Base-by-base conservation (phyloP, 1,139 yeast species). In the Nadsonia commutata region DNA sequence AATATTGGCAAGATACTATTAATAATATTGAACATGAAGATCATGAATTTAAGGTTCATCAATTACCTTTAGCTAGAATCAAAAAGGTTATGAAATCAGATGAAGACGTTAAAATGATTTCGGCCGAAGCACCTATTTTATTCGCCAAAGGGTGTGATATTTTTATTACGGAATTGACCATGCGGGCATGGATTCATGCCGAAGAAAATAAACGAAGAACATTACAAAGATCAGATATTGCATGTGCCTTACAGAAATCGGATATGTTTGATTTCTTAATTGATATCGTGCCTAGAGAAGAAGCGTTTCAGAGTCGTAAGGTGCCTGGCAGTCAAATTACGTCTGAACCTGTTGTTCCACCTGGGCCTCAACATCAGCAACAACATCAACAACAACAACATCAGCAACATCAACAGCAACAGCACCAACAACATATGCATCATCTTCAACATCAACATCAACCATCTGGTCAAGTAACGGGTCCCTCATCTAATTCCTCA, bases 151-250 rank as follows among this genome's bases (percentile, higher is more conserved):
- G 97, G 1, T 90, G 98, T 63, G 98, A 90, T 59, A 80, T 90
- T 38, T 90, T 90, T 62, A 90, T 90, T 51, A 88, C 97, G 0
- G 98, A 90, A 61, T 69, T 90, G 46, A 88, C 98, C 11, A 86
- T 90, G 96, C 71, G 98, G 48, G 97, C 98, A 2, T 90, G 98
- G 98, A 85, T 90, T 49, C 95, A 88, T 55, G 96, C 97, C 1
- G 97, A 90, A 60, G 95, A 85, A 55, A 85, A 84, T 64, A 90
- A 90, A 58, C 73, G 98, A 52, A 70, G 98, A 51, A 90, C 98
- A 9, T 66, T 90, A 48, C 98, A 90, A 63, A 80, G 88, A 55
- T 80, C 88, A 2, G 98, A 90, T 58, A 86, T 90, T 50, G 95
- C 96, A 2, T 93, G 94, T 33, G 98, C 98, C 1, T 69, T 90